Conservation (phyloP, 2,329 filamentous ascomycete genomes). For the Alternaria sp. region DNA sequence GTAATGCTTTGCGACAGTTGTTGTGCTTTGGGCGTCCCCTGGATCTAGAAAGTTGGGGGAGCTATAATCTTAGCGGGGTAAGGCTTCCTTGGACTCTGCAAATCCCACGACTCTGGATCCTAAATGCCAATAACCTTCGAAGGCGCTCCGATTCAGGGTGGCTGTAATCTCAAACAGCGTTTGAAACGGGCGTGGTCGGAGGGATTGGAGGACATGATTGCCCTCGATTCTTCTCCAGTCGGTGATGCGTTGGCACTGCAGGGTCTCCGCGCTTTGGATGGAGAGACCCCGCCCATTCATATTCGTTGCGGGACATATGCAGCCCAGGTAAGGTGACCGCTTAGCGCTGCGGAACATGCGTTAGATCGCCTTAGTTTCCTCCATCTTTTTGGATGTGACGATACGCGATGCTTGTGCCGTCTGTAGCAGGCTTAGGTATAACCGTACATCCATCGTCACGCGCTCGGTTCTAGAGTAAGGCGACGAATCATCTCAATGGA, state of each 20-base stretch:
- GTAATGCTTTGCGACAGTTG: neutral
- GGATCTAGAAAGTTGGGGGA: neutral
- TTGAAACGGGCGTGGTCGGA: constrained; percentile 38
- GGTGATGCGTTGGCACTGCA: constrained; percentile 47
- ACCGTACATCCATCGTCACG: neutral
- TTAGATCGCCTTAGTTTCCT: constrained; percentile 9
- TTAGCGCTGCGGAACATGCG: constrained; percentile 23
- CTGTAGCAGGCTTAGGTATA: neutral
- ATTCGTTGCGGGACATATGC: constrained; percentile 12
- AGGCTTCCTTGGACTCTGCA: neutral
- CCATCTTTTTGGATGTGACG: neutral
- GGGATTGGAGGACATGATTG: constrained; percentile 38
- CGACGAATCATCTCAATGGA: neutral
- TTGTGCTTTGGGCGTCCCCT: neutral
- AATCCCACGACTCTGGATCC: neutral
- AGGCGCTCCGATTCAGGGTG: constrained; percentile 21
- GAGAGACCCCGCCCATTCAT: constrained; percentile 22
- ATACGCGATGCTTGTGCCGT: neutral
- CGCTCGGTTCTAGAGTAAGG: neutral
- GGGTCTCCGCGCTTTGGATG: constrained; percentile 19
- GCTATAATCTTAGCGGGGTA: constrained; percentile 5
- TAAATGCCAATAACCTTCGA: neutral
- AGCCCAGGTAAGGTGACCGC: constrained; percentile 25
- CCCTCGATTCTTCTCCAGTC: constrained; percentile 26
- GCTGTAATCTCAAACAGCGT: constrained; percentile 27